These are phyloP conservation scores for Apiospora marii DNA, from an alignment of 2,329 filamentous ascomycete genomes.

Conservation along the genomic window DNA sequence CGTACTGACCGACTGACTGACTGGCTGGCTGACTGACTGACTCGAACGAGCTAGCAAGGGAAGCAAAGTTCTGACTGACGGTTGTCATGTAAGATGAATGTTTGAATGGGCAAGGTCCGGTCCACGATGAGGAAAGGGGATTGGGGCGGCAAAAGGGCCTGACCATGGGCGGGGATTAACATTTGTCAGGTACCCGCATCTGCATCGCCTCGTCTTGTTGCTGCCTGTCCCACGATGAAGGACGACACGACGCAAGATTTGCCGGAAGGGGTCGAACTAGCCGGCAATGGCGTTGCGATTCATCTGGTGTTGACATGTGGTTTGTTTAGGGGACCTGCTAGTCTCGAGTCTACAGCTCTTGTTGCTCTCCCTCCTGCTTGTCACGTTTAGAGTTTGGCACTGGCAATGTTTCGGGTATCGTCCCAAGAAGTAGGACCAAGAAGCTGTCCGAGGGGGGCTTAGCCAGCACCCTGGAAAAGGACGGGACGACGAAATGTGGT, in stretches of 20 bases:
- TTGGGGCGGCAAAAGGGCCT: neutral
- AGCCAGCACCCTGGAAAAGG: neutral
- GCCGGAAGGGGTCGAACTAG: neutral
- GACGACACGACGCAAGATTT: neutral
- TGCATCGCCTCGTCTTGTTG: neutral
- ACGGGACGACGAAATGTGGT: neutral
- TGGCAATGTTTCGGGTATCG: conserved; percentile 12
- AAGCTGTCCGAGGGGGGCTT: neutral
- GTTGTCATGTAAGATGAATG: conserved; percentile 10
- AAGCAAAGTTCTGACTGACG: conserved; percentile 12
- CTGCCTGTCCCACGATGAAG: neutral
- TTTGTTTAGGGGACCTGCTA: neutral
- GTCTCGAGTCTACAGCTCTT: neutral
- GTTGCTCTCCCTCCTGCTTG: neutral
- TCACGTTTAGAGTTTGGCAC: conserved; percentile 17
- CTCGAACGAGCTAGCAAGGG: conserved; percentile 7
- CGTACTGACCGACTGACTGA: neutral
- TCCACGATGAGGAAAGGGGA: neutral
- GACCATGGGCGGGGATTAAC: neutral
- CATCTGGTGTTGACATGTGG: neutral
- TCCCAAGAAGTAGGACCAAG: neutral
- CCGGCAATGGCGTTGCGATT: neutral
- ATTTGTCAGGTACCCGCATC: conserved; percentile 17
- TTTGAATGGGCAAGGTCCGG: neutral
- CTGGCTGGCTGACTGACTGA: neutral